A percentile compares a stretch with the other conserved stretches of the same genome.
phyloP scores from a whole-genome alignment of 768 basidiomycete species.

The Crepidotus variabilis region DNA sequence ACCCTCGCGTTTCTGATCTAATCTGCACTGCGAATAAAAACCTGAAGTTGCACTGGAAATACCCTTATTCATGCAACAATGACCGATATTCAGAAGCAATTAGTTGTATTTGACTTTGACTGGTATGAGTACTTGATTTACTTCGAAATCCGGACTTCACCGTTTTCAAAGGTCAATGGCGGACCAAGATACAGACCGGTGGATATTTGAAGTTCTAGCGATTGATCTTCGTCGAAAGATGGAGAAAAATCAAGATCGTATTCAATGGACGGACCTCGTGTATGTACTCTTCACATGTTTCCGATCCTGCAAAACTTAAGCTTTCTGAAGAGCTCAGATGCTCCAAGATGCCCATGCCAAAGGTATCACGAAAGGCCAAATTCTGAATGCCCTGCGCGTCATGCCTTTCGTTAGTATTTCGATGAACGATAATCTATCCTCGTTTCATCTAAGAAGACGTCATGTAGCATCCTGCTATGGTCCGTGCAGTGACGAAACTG shows the following conservation, averaged over 20 bases:
- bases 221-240: slow-evolving; percentile 82
- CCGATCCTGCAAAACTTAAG: slow-evolving; percentile 1
- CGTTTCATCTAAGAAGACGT: background rate
- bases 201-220: slow-evolving; percentile 84
- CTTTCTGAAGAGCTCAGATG: slow-evolving; percentile 50
- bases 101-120: slow-evolving; percentile 96
- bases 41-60: too few species aligned
- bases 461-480: slow-evolving; percentile 92
- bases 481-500: slow-evolving; percentile 76
- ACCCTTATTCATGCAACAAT: slow-evolving; percentile 13
- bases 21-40: too few species aligned
- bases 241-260: slow-evolving; percentile 53
- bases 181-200: slow-evolving; percentile 97
- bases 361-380: slow-evolving; percentile 68
- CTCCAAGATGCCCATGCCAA: slow-evolving; percentile 68
- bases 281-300: slow-evolving; percentile 32
- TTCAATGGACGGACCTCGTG: slow-evolving; percentile 97
- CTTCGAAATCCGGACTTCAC: background rate
- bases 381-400: slow-evolving; percentile 70
- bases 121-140: slow-evolving; percentile 47
- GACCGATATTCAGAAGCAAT: slow-evolving; percentile 47
- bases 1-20: background rate
- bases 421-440: background rate
- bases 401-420: slow-evolving; percentile 77
- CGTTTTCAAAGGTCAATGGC: slow-evolving; percentile 64